phyloP scores from a whole-genome alignment of 192 early-diverging fungal genomes.

The Podila minutissima region DNA sequence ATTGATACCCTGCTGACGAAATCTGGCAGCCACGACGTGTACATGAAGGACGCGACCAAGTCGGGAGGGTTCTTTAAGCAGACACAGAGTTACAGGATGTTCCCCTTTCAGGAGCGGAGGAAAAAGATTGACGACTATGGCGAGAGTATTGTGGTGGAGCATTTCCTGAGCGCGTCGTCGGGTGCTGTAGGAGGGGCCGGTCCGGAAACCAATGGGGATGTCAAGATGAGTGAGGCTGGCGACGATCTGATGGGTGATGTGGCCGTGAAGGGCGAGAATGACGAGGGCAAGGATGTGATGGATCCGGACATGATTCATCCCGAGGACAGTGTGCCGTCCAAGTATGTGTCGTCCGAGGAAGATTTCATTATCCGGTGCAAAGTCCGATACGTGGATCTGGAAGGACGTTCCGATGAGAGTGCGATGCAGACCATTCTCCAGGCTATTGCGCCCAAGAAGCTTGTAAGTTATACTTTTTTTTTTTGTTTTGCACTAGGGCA shows the following conservation, averaged over 20 bases:
- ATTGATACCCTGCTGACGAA: conserved; percentile 38
- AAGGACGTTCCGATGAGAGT: conserved; percentile 89
- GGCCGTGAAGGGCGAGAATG: conserved; percentile 2
- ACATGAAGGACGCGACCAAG: conserved; percentile 80
- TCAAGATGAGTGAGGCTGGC: conserved; percentile 28
- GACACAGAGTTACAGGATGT: conserved; percentile 86
- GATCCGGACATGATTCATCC: conserved; percentile 59
- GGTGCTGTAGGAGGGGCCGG: conserved; percentile 19
- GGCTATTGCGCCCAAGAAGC: conserved; percentile 79
- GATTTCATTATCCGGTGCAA: conserved; percentile 74
- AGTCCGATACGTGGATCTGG: conserved; percentile 89
- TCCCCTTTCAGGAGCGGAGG: conserved; percentile 84
- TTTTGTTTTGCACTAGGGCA: not conserved
- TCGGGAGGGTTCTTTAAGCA: conserved; percentile 82
- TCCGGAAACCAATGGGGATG: conserved; percentile 36
- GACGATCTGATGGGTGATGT: conserved; percentile 22
- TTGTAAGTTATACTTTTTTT: conserved; percentile 59
- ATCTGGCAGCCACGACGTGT: conserved; percentile 71
- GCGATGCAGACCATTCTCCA: conserved; percentile 89
- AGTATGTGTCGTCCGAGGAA: conserved; percentile 72
- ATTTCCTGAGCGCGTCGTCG: conserved; percentile 52
- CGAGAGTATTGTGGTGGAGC: conserved; percentile 77
- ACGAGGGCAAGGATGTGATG: conserved; percentile 50
- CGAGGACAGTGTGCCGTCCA: conserved; percentile 78
- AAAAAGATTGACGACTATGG: conserved; percentile 95